Conservation (phyloP, 495 filamentous ascomycete species). For the Chaetomium cochliodes region DNA sequence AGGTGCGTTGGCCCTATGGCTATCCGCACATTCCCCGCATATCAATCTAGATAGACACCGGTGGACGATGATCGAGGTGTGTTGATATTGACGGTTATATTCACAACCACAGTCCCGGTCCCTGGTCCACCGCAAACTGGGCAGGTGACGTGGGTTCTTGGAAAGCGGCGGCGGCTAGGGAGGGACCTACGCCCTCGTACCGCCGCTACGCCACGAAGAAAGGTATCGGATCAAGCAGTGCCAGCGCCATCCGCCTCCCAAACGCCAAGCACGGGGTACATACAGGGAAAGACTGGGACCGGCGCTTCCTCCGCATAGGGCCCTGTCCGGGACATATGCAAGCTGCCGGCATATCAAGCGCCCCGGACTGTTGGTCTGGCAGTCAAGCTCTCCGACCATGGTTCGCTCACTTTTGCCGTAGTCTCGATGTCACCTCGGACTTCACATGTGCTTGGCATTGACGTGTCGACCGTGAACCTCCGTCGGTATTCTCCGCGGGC, state of each 20-base stretch:
- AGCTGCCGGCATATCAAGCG: constrained; percentile 20
- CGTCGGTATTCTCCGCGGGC: neutral
- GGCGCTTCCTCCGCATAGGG: constrained; percentile 2
- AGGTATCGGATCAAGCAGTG: neutral
- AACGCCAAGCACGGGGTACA: constrained; percentile 8
- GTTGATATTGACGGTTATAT: constrained; percentile 32
- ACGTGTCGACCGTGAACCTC: neutral
- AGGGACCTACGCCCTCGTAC: neutral
- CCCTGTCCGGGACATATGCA: constrained; percentile 9
- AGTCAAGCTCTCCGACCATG: constrained; percentile 16
- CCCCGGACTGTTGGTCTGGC: constrained; percentile 16
- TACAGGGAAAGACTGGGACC: neutral
- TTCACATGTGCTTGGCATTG: constrained; percentile 1
- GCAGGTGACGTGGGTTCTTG: no score
- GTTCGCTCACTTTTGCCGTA: constrained; percentile 24
- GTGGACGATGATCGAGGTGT: constrained; percentile 5
- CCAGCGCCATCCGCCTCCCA: neutral
- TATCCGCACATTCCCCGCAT: constrained; percentile 24
- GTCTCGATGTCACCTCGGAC: constrained; percentile 14
- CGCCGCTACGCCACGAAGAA: neutral
- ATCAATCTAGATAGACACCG: constrained; percentile 29
- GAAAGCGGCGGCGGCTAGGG: no score
- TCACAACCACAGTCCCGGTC: neutral
- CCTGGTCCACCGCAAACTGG: neutral
- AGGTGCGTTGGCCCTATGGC: neutral